Base-by-base conservation (phyloP, 164 flowering plant species). In the Magnolia changhungtana region DNA sequence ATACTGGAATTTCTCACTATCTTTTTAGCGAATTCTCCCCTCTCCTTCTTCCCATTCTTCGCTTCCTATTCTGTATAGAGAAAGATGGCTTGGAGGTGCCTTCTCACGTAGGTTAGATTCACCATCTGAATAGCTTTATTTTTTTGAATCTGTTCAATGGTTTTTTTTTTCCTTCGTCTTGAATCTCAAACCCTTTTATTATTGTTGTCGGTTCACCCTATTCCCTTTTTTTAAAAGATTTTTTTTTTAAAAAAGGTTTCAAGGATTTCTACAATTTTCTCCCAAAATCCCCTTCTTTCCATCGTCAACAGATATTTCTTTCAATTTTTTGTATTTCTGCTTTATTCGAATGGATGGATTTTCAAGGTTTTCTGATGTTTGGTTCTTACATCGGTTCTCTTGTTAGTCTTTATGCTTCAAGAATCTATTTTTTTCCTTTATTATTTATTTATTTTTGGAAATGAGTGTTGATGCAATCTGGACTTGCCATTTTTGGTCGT, bases 31-130 rank as follows among this genome's bases (percentile, higher is more conserved):
- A 52, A 52, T 8, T 63, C 66, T 2, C 2, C 66, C 7, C 10
- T 18, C 20, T 2, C 21, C 20, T 18, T 7, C 21, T 63, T 63
- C 21, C 66, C 16, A 11, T 63, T 18, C 66, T 14, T 7, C 23
- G 21, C 66, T 14, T 55, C 61, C 61, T 55, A 1, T 55, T 14
- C 61, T 9, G 8, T 4, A n/a, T n/a, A 58, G 63, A 58, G 63
- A 63, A 23, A 7, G 16, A 66, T 67, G 70, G 45, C 70, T 67
- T 67, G 70, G 70, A 67, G 70, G 70, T 20, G 18, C 49, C 70
- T 67, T 67, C 70, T 67, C 49, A 29, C 45, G 70, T 50, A 67
- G 70, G 70, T 67, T 50, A 4, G 70, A 8, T 23, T 6, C 27
- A 65, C 49, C 19, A 67, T 13, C 70, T 4, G 20, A 23, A 20